Base-by-base conservation (phyloP, 75 land plant species). In the Cunninghamia lanceolata region DNA sequence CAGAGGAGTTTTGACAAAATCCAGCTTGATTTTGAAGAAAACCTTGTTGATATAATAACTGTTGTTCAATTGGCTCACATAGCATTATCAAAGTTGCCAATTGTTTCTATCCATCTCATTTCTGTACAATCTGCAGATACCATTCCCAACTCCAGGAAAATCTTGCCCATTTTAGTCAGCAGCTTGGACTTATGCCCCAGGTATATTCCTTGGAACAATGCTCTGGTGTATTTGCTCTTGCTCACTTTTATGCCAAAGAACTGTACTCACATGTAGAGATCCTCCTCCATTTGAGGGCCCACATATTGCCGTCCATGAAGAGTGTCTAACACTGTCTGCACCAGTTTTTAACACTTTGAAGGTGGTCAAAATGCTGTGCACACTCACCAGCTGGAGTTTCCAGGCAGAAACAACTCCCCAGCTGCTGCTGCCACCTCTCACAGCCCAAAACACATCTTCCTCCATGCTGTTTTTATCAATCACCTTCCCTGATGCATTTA, bases 391-490 rank as follows among this genome's bases (percentile, higher is more conserved):
- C 40, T 1, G 40, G 66, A 59, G 10, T 59, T 59, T 59, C 66
- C 25, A 59, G 4, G 66, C 19, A 21, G 19, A 16, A 16, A 59
- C 66, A 16, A 59, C 66, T 3, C 66, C 66, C 66, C 66, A 59
- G 25, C 66, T 59, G 25, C 89, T 88, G 0, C 88, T 89, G 7
- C 91, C 93, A 5, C 93, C 93, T 17, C 93, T 39, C 40, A 39
- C 40, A 39, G 40, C 40, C 40, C 40, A 39, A 39, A 39, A 39
- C 93, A 53, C 89, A 38, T 89, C 87, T 19, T 89, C 87, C 0
- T 89, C 91, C 91, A 90, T 90, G 34, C 85, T 11, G 35, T 52
- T 42, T 73, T 88, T 85, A 17, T 87, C 81, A 9, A 86, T 63
- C 42, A 90, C 17, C 63, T 32, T 5, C 4, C 93, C 93, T 25